Evolutionary conservation across 2,329 filamentous ascomycete species (phyloP).

Genomic region (Orbilia blumenaviensis): DNA sequence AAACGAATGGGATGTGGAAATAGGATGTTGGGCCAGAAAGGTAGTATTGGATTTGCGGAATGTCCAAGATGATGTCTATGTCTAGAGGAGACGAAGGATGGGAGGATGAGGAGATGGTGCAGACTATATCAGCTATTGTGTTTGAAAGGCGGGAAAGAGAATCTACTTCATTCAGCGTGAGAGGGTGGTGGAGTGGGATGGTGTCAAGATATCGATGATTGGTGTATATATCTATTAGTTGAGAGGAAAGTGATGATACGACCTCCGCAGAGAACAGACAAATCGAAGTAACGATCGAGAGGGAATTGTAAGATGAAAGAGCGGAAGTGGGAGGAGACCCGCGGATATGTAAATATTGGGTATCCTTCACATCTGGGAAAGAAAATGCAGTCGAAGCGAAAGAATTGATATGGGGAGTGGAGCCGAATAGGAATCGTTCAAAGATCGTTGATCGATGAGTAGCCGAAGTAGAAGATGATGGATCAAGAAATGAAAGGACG

Average conservation of each 20-base stretch:
- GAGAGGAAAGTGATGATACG: conserved; percentile 19
- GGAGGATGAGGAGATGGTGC: conserved; percentile 9
- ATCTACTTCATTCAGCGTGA: conserved; percentile 42
- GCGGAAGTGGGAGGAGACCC: conserved; percentile 34
- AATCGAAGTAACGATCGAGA: conserved; percentile 23
- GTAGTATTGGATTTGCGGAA: conserved; percentile 51
- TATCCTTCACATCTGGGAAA: conserved; percentile 22
- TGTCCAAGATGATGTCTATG: conserved; percentile 41
- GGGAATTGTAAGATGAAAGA: conserved; percentile 8
- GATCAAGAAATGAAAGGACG: conserved; percentile 20
- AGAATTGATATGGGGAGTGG: conserved; percentile 29
- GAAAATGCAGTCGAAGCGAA: conserved; percentile 28
- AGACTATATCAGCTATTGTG: conserved; percentile 43
- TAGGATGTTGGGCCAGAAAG: conserved; percentile 38
- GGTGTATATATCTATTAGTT: neutral
- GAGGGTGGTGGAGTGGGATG: neutral
- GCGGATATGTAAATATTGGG: conserved; percentile 34
- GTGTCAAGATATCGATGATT: neutral
- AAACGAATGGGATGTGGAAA: conserved; percentile 17
- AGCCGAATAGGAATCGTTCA: conserved; percentile 33
- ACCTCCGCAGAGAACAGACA: conserved; percentile 47
- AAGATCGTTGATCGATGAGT: conserved; percentile 13
- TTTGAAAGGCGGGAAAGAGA: conserved; percentile 42
- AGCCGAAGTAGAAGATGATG: neutral
- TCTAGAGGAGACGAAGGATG: neutral